These are phyloP conservation scores for Beauveria caledonica DNA, from an alignment of 2,329 filamentous ascomycete genomes.

Conservation along the genomic window DNA sequence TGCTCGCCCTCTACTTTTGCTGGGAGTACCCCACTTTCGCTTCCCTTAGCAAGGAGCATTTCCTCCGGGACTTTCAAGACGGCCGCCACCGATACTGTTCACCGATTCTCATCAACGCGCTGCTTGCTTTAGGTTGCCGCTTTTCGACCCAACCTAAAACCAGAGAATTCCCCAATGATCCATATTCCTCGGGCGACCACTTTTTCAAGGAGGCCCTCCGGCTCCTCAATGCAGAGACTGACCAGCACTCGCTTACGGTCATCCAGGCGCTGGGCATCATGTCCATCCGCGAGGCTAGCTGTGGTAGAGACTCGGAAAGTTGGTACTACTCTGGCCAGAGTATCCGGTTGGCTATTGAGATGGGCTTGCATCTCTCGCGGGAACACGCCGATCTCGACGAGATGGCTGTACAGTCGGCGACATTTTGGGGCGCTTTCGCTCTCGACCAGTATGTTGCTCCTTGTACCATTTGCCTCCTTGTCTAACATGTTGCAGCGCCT, in stretches of 20 bases:
- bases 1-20: constrained; percentile 62
- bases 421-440: constrained; percentile 55
- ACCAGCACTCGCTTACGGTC: constrained; percentile 58
- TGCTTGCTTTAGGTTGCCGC: constrained; percentile 58
- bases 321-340: constrained; percentile 67
- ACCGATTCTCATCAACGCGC: constrained; percentile 55
- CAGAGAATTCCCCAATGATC: constrained; percentile 52
- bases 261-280: constrained; percentile 70
- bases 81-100: constrained; percentile 60
- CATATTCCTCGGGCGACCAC: constrained; percentile 60
- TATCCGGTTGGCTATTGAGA: constrained; percentile 62
- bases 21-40: constrained; percentile 72
- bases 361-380: constrained; percentile 54
- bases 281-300: constrained; percentile 66
- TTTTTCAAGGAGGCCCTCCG: constrained; percentile 64
- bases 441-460: constrained; percentile 50
- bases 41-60: constrained; percentile 63
- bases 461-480: constrained; percentile 15
- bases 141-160: constrained; percentile 59
- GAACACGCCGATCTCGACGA: constrained; percentile 45
- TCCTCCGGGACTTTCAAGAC: constrained; percentile 55
- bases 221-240: constrained; percentile 47
- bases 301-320: constrained; percentile 62
- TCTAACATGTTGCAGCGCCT: constrained; percentile 37
- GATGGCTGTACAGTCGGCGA: constrained; percentile 49